Conservation (phyloP, 768 basidiomycete genomes). For the Phanerochaete carnosa region DNA sequence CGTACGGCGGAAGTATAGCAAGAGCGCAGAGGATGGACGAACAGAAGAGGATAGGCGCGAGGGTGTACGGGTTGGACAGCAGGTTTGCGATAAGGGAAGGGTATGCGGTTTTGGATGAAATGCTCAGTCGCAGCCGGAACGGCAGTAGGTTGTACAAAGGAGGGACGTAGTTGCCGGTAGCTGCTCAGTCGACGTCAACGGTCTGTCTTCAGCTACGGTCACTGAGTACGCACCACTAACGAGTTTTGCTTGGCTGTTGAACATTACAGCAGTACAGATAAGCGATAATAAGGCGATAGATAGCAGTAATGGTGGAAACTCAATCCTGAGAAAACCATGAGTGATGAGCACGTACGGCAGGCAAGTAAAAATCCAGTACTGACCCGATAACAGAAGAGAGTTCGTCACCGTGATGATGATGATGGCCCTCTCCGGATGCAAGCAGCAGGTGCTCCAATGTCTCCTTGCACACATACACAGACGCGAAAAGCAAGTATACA, state of each 20-base stretch:
- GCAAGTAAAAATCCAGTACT: neutral
- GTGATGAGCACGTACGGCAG: conserved; percentile 30
- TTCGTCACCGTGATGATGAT: conserved; percentile 67
- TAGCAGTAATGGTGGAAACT: conserved; percentile 60
- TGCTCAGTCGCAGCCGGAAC: conserved; percentile 33
- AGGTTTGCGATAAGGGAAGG: conserved; percentile 35
- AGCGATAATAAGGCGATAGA: conserved; percentile 56
- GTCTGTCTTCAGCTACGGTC: neutral
- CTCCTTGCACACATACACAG: conserved; percentile 97
- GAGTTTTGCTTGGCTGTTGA: conserved; percentile 62
- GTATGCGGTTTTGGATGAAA: conserved; percentile 26
- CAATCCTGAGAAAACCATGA: conserved; percentile 41
- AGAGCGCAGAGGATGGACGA: conserved; percentile 52
- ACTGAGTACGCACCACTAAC: conserved; percentile 50
- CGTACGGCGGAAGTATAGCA: conserved; percentile 55
- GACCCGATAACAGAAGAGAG: conserved; percentile 38
- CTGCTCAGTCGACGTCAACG: neutral
- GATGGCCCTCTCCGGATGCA: conserved; percentile 60
- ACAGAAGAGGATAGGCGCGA: conserved; percentile 60
- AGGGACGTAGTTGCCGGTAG: conserved; percentile 49
- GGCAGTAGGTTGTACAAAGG: conserved; percentile 47
- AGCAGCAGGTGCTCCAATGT: conserved; percentile 89
- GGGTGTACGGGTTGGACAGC: conserved; percentile 72
- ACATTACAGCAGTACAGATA: conserved; percentile 51
- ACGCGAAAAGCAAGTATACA: conserved; percentile 91